Conservation (phyloP, 805 yeast genomes). For the Kockiozyma suomiensis region DNA sequence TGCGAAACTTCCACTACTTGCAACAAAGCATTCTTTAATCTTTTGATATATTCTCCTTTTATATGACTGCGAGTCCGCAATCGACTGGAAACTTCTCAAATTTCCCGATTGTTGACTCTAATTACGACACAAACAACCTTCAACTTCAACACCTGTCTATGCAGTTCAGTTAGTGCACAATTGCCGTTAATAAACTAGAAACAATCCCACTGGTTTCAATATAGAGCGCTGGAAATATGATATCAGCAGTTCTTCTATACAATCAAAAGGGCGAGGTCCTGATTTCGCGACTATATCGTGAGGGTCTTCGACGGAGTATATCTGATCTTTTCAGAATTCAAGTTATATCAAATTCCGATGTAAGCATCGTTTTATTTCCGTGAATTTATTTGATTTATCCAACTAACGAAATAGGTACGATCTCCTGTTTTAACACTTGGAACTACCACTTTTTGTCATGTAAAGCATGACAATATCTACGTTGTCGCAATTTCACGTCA, state of each 20-base stretch:
- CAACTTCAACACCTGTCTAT: no score
- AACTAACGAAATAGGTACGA: slow-evolving; percentile 43
- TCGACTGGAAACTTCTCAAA: no score
- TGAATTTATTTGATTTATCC: not conserved
- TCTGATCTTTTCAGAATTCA: slow-evolving; percentile 91
- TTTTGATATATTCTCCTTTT: no score
- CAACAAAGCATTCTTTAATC: no score
- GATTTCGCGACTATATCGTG: slow-evolving; percentile 70
- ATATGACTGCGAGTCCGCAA: no score
- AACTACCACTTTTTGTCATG: slow-evolving; percentile 85
- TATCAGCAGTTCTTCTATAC: slow-evolving; percentile 78
- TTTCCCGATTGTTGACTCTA: no score
- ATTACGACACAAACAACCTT: no score
- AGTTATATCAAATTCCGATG: slow-evolving; percentile 69
- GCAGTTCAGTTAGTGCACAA: no score
- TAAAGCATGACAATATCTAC: slow-evolving; percentile 66
- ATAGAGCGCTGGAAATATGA: slow-evolving; percentile 61
- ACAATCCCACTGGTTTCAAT: no score
- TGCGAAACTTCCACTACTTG: no score
- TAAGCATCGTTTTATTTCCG: slow-evolving; percentile 35
- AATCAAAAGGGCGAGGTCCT: slow-evolving; percentile 82
- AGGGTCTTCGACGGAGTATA: slow-evolving; percentile 74
- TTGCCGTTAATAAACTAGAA: no score
- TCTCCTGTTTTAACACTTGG: slow-evolving; percentile 84
- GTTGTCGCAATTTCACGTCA: slow-evolving; percentile 86